Evolutionary conservation across 768 basidiomycete genomes (phyloP), one percentile per base, ranked within the genome.

Genomic region (Kwoniella mangroviensis): DNA sequence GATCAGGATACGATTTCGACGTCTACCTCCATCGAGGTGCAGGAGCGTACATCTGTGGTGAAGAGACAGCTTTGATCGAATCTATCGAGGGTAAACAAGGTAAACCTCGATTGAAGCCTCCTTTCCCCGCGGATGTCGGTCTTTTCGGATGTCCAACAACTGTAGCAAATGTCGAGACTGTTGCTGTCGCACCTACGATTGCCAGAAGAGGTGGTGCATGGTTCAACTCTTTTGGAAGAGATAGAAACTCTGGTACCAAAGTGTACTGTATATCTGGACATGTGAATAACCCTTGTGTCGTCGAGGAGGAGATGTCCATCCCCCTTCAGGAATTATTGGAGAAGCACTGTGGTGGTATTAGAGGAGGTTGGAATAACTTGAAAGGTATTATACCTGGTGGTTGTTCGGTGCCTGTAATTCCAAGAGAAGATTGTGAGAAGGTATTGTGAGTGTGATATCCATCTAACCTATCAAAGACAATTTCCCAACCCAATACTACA

Each of bases 301-400:
- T 99, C 26, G 96, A 99, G 85, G 96, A 99, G 84, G 96, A 98
- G 86, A 99, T 98, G 96, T 92, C 92, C 73, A 98, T 98, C 59
- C 94, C 95, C 10, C 84, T 98, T 73, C 90, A 91, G 84, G 96
- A 99, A 58, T 86, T 98, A 63, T 84, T 99, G 63, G 96, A 98
- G 84, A 96, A 94, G 85, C 96, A 99, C 84, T 96, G 94, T 79
- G 96, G 96, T 22, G 96, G 96, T 78, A 89, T 99, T 52, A 85
- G 86, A 43, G 96, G 96, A 65, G 96, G 96, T 10, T 99, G 96
- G 96, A 90, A 95, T 78, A 98, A 99, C 84, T 83, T 98, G 21
- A 88, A 97, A 41, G 96, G 96, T n/a, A 95, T 97, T 76, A 89
- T 98, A 71, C 95, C 96, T 4, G 96, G 96, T 67, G 96, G 96